Base-by-base conservation (phyloP, 108 stramenopile species). In the Halocafeteria seosinensis region DNA sequence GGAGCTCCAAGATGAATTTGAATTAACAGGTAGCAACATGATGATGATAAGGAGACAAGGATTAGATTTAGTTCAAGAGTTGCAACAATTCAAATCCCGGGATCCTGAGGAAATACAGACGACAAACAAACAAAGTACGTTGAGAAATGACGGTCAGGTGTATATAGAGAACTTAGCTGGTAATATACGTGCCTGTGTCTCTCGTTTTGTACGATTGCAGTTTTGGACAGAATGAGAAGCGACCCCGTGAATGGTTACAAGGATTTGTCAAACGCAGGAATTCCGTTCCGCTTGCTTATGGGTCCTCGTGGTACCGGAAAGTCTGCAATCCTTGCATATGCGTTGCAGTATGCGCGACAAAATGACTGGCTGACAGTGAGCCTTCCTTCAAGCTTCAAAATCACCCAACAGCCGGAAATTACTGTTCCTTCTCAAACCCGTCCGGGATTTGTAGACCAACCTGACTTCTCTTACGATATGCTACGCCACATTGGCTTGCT, bases 251-350 rank as follows among this genome's bases (percentile, higher is more conserved):
- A n/a, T n/a, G n/a, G n/a, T n/a, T n/a, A n/a, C n/a, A n/a, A n/a
- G n/a, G n/a, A n/a, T n/a, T n/a, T n/a, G n/a, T n/a, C n/a, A n/a
- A n/a, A n/a, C n/a, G n/a, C n/a, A n/a, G n/a, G n/a, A n/a, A n/a
- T 47, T 17, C 12, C 57, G 34, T 59, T 6, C 57, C 36, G 61
- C 42, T 8, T 70, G 51, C 34, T 70, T 31, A 55, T 57, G 51
- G 69, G 69, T 37, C 37, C 38, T 17, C 69, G 69, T 13, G 69
- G 63, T 64, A 34, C 32, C 24, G 69, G 69, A 52, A 70, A 70
- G 69, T 28, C 33, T 55, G 24, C 50, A 12, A 28, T 64, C 27
- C 42, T 70, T 30, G 3, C 23, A 13, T 0, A 38, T 8, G 52
- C 34, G 38, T 53, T 70, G 17, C 5, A 21, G 33, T 37, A 21